Evolutionary conservation across 129 eudicot species (phyloP).

Genomic region (Erigeron canadensis): DNA sequence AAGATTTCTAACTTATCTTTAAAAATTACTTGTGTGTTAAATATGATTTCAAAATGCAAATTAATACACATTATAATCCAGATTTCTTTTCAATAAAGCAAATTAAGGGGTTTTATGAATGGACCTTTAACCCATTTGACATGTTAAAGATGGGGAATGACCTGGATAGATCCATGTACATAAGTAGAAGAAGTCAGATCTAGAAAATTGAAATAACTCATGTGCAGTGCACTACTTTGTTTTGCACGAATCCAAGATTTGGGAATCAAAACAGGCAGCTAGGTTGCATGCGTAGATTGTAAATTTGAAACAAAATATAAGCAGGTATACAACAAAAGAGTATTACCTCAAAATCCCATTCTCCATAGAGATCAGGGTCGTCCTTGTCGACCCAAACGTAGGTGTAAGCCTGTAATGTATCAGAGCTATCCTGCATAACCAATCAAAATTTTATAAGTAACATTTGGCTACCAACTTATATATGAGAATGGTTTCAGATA

Average conservation of each 20-base stretch:
- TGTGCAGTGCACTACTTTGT: not conserved
- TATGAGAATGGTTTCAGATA: constrained; percentile 11
- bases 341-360: constrained; percentile 88
- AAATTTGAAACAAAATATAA: not conserved
- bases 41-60: not conserved
- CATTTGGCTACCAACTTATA: constrained; percentile 7
- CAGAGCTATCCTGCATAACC: constrained; percentile 63
- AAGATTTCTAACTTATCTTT: no score
- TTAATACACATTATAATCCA: not conserved
- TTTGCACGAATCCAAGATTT: constrained; percentile 1
- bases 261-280: not conserved
- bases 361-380: constrained; percentile 77
- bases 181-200: not conserved
- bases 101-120: no score
- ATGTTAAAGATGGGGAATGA: not conserved
- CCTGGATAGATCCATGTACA: not conserved
- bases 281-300: not conserved
- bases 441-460: constrained; percentile 4
- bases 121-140: not conserved
- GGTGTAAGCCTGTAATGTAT: constrained; percentile 50
- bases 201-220: not conserved
- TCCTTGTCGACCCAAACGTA: constrained; percentile 75
- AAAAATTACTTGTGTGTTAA: no score
- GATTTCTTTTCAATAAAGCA: no score
- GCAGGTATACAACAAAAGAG: not conserved